Base-by-base conservation (phyloP, 805 yeast genomes). In the Saccharomycopsis javanensis region DNA sequence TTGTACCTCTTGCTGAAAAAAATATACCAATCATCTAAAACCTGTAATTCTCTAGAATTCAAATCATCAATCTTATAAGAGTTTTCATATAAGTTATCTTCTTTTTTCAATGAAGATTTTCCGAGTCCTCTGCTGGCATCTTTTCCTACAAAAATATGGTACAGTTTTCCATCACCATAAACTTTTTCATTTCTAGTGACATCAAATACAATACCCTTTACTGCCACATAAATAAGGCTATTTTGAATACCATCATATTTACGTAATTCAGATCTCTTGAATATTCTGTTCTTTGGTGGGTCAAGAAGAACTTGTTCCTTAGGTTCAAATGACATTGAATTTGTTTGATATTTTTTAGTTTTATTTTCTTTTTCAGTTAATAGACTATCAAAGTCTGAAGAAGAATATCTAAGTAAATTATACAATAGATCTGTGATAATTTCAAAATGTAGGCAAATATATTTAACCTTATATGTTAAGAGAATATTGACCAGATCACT, bases 91-190 rank as follows among this genome's bases (percentile, higher is more conserved):
- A 70, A 72, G 1, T 79, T 78, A 60, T 83, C 86, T 56, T 74
- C 80, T 0, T 74, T 72, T n/a, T 77, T 74, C 57, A 83, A 67
- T 18, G 83, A 78, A 55, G 88, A 82, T 64, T 83, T 79, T 1
- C 87, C 96, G 55, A 88, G 72, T 1, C 92, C 85, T 58, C 94
- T 72, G 34, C 88, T 80, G 23, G 88, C 87, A 63, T 88, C 96
- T 61, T 79, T 80, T 4, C 92, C 96, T 8, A 82, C 87, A 46
- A 88, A 75, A 5, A 75, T 80, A 64, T 81, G 82, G 69, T 88
- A 89, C 23, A 84, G 82, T 59, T 81, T 79, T 0, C 90, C 91
- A 2, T 85, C 84, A 0, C 96, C 96, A 66, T 88, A 88, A 42
- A 83, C 83, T 15, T 77, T 79, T 11, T 68, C 63, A 65, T 88